These are phyloP conservation scores for Stemphylium lycopersici DNA, from an alignment of 2,329 filamentous ascomycete genomes.

Conservation along the genomic window DNA sequence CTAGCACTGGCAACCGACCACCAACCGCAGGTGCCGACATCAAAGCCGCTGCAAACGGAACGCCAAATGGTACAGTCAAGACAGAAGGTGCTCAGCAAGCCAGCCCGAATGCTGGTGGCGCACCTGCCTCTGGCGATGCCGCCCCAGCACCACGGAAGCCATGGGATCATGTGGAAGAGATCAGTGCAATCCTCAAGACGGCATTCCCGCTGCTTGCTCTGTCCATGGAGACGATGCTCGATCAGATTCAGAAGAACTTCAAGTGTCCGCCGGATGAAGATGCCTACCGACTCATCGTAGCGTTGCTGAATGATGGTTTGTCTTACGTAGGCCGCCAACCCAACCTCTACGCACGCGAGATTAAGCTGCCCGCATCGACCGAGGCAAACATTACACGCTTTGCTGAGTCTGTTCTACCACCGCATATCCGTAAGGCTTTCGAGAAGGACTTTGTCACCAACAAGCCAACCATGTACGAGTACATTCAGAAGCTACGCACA, in stretches of 20 bases:
- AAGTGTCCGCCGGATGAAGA: conserved; percentile 99
- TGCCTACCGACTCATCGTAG: conserved; percentile 96
- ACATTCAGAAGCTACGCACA: conserved; percentile 92
- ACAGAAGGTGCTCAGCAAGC: conserved; percentile 45
- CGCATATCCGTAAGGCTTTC: conserved; percentile 94
- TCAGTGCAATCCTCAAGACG: conserved; percentile 94
- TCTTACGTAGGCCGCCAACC: conserved; percentile 91
- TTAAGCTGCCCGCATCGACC: conserved; percentile 86
- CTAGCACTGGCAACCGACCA: conserved; percentile 38
- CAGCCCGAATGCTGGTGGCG: conserved; percentile 34
- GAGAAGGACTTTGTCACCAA: conserved; percentile 95
- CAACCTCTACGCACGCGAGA: conserved; percentile 83
- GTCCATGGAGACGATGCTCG: conserved; percentile 99
- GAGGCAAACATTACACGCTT: conserved; percentile 97
- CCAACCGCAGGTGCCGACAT: conserved; percentile 45
- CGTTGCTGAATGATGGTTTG: conserved; percentile 90
- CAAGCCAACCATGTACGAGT: conserved; percentile 97
- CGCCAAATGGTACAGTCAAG: conserved; percentile 48
- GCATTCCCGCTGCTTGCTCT: conserved; percentile 93
- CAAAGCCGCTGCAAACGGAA: conserved; percentile 61
- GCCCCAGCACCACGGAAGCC: conserved; percentile 68
- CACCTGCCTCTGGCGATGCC: conserved; percentile 28
- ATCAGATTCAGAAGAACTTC: conserved; percentile 98
- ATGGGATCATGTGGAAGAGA: conserved; percentile 96
- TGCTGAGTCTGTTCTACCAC: conserved; percentile 91